Evolutionary conservation across 1,284 basidiomycete species (phyloP).

Genomic region (Golubevia pallescens): DNA sequence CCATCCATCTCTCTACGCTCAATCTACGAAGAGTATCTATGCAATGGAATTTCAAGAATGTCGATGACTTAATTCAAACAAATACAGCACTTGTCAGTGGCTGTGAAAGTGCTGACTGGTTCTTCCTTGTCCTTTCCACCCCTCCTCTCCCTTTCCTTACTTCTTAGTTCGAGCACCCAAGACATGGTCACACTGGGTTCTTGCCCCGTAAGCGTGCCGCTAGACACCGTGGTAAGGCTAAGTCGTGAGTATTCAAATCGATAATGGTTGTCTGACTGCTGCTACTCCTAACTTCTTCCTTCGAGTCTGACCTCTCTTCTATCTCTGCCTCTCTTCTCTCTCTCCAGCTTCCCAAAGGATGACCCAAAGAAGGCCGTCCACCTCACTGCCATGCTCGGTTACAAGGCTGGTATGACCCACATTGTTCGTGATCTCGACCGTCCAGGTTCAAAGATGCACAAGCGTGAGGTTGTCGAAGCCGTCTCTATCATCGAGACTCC

Average conservation of each 20-base stretch:
- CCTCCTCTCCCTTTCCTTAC: neutral
- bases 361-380: constrained; percentile 99
- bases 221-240: constrained; percentile 58
- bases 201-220: constrained; percentile 64
- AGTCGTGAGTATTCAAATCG: neutral
- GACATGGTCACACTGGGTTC: constrained; percentile 64
- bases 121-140: no score
- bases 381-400: constrained; percentile 97
- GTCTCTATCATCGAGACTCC: constrained; percentile 96
- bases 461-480: constrained; percentile 98
- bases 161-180: constrained; percentile 60
- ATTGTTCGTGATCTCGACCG: constrained; percentile 98
- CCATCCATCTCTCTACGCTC: constrained; percentile 4
- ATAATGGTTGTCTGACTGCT: no score
- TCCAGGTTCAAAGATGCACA: constrained; percentile 99
- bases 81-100: constrained; percentile 16
- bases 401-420: constrained; percentile 99
- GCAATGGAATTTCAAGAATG: neutral
- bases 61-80: constrained; percentile 15
- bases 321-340: neutral
- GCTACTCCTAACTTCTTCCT: no score
- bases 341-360: constrained; percentile 73
- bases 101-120: no score
- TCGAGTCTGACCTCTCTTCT: neutral
- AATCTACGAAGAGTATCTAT: constrained; percentile 4